These are phyloP conservation scores for Plenodomus biglobosus DNA, from an alignment of 2,329 filamentous ascomycete species.

Conservation along the genomic window DNA sequence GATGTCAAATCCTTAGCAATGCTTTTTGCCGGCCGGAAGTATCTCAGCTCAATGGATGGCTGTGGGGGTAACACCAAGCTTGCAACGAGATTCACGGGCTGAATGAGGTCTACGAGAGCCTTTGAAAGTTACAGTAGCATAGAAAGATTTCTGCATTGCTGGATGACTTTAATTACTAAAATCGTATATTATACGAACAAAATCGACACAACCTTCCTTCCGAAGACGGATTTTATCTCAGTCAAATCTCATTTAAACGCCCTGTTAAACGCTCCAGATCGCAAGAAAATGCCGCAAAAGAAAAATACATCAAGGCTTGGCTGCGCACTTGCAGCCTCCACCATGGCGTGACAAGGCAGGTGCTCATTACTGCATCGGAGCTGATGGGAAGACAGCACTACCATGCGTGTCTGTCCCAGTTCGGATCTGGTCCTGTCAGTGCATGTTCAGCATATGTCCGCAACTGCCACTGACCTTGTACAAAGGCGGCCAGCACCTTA, in stretches of 20 bases:
- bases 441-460: neutral
- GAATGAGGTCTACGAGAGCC: too few species aligned
- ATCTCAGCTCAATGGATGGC: neutral
- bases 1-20: slow-evolving; percentile 26
- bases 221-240: neutral
- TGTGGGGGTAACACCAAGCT: neutral
- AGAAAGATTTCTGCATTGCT: neutral
- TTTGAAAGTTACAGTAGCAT: neutral
- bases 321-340: neutral
- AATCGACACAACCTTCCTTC: neutral
- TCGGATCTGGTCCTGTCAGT: slow-evolving; percentile 61
- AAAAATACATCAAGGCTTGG: neutral
- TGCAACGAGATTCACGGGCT: too few species aligned
- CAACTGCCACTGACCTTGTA: slow-evolving; percentile 70
- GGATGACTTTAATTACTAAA: neutral
- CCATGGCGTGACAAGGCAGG: neutral
- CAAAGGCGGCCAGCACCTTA: slow-evolving; percentile 93
- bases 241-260: neutral
- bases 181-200: neutral
- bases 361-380: neutral
- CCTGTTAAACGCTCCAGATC: neutral
- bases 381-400: slow-evolving; percentile 9
- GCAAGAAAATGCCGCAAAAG: slow-evolving; percentile 13
- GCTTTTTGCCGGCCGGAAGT: slow-evolving; percentile 1
- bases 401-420: slow-evolving; percentile 71